Base-by-base conservation (phyloP, 148 eudicot species). In the Fagopyrum esculentum region DNA sequence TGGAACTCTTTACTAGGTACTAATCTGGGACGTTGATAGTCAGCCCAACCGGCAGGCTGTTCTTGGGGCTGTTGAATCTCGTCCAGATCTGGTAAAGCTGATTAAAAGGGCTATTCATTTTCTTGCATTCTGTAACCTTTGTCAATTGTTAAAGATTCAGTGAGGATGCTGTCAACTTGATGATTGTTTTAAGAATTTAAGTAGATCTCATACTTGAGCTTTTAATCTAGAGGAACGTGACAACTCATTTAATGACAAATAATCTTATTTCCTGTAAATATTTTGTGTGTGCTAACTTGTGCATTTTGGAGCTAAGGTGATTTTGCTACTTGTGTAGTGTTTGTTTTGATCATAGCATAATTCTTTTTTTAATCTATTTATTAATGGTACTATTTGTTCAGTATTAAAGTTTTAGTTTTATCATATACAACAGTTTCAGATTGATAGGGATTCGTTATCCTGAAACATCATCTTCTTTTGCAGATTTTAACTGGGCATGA, bases 1-100 rank as follows among this genome's bases (percentile, higher is more conserved):
- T 64, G 70, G 1, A 30, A 30, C 45, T 71, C 46, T 75, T 52
- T 19, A 45, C 56, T 80, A 93, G 98, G 97, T 93, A 45, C 86
- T 91, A 72, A 85, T 93, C 75, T 93, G 98, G 98, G 95, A 93
- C 80, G 89, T 93, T 79, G 98, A 93, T 69, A 83, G 84, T 80
- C 98, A 93, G 83, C 91, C 98, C 74, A 89, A 82, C 80, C 93
- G 98, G 50, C 98, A 90, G 55, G 91, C 93, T 73, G 82, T 82
- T 52, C 76, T 91, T 80, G 97, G 95, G 77, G 86, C 89, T 81
- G 69, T 80, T 74, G 87, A 81, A 19, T 93, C 97, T 74, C 84
- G 87, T 78, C 93, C 98, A 77, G 98, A 93, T 84, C 74, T 93
- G 97, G 98, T 93, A 71, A 40, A 92, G 48, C 54, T 77, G 78